Percentiles rank a stretch among this genome's conserved stretches.
Evolutionary conservation across 2,329 filamentous ascomycete genomes (phyloP).

Genomic region (Cladobotryum mycophilum): DNA sequence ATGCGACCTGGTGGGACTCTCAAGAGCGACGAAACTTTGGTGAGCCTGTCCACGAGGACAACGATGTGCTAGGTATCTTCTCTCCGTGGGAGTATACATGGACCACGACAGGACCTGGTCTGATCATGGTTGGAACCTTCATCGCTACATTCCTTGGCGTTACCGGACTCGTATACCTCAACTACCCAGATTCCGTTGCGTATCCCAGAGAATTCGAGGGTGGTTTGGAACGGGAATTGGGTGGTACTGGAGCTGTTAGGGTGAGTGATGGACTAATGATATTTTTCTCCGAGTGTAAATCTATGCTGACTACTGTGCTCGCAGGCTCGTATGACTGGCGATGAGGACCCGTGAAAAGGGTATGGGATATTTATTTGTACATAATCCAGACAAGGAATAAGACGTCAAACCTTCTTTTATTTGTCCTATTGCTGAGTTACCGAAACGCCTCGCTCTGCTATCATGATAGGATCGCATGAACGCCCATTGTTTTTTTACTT

Average conservation of each 20-base stretch:
- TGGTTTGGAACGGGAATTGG: constrained; percentile 68
- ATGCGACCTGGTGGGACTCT: constrained; percentile 94
- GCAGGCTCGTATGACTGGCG: constrained; percentile 50
- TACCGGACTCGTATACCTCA: constrained; percentile 59
- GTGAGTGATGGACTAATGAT: constrained; percentile 41
- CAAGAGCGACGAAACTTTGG: constrained; percentile 96
- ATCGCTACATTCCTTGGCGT: constrained; percentile 57
- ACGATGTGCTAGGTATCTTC: constrained; percentile 88
- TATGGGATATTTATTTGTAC: constrained; percentile 26
- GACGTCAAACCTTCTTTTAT: background rate
- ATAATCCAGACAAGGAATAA: constrained; percentile 21
- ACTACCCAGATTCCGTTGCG: constrained; percentile 66
- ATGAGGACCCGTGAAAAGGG: constrained; percentile 43
- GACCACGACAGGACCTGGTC: constrained; percentile 62
- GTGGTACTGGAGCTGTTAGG: constrained; percentile 59
- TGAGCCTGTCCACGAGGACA: constrained; percentile 93
- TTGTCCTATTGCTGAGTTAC: no score
- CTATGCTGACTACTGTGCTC: constrained; percentile 18
- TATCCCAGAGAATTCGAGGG: constrained; percentile 65
- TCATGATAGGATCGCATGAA: no score
- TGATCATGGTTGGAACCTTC: constrained; percentile 63
- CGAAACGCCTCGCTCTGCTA: no score
- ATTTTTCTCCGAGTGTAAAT: background rate
- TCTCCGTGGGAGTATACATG: constrained; percentile 86
- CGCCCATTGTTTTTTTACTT: no score